These are phyloP conservation scores for Scalesia atractyloides DNA, from an alignment of 129 eudicot genomes.

Conservation along the genomic window DNA sequence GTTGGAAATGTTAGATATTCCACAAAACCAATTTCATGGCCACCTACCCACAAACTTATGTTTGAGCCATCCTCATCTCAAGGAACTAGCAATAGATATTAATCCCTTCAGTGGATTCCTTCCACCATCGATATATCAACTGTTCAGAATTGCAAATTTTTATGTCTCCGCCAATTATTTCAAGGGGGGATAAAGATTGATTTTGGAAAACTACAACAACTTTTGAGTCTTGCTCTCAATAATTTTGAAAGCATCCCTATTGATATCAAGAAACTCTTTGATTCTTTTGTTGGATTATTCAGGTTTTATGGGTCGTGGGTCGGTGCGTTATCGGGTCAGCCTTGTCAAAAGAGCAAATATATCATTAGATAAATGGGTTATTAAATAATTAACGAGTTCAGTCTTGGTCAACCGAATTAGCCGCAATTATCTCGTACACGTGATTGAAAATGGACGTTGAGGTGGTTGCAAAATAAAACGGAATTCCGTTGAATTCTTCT, in stretches of 20 bases:
- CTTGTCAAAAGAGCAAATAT: too few species aligned
- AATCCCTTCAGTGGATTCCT: not conserved
- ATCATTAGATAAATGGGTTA: too few species aligned
- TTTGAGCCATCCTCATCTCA: not conserved
- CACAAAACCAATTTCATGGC: not conserved
- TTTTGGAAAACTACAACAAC: not conserved
- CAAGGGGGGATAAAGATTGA: not conserved
- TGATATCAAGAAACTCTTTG: constrained; percentile 27
- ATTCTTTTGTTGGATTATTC: too few species aligned
- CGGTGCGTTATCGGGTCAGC: too few species aligned
- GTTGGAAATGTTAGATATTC: not conserved
- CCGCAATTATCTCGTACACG: too few species aligned
- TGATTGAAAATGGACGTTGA: too few species aligned
- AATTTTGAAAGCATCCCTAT: not conserved
- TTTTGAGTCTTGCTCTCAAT: not conserved
- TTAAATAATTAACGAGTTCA: too few species aligned
- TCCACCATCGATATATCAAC: not conserved
- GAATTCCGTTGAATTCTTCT: too few species aligned
- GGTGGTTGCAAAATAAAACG: too few species aligned
- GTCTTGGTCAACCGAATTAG: too few species aligned
- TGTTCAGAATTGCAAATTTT: not conserved
- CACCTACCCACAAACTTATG: constrained; percentile 1
- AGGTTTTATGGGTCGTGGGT: too few species aligned
- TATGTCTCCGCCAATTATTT: not conserved
- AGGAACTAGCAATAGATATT: not conserved